Base-by-base conservation (phyloP, 352 stramenopile species). In the Globisporangium alternatum region DNA sequence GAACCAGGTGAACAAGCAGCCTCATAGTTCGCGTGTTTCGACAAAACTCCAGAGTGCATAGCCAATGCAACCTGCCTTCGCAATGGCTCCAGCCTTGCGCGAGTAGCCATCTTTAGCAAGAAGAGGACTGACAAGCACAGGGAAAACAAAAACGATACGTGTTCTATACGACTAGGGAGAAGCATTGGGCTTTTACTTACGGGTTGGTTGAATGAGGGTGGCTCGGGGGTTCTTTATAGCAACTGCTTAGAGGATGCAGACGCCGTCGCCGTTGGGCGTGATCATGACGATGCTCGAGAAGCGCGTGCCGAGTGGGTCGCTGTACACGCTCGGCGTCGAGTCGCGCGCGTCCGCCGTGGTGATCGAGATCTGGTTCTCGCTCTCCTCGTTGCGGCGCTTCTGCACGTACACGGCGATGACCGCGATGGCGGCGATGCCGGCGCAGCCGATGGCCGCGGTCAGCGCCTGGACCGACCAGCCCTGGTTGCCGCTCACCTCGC, bases 251-350 rank as follows among this genome's bases (percentile, higher is more conserved):
- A 93, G 67, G 39, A 93, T 87, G 71, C 83, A 93, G 49, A 93
- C 79, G 35, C 83, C 83, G 65, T 93, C 79, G 25, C 83, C 83
- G 60, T 91, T 90, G 56, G 83, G 83, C 47, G 83, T 91, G 72
- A 93, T 89, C 83, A 93, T 93, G 66, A 93, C 83, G 63, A 93
- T 93, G 64, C 83, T 93, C n/a, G 80, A 90, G 73, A 87, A 93
- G 43, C 83, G 83, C 64, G 83, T 93, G 48, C 76, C 80, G 22
- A 93, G 64, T 25, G 83, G 83, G 60, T 93, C 83, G 64, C 83
- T 85, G 69, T 91, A 91, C 43, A 93, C 81, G 53, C 83, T 93
- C 22, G 65, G 65, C 41, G 75, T 74, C 6, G 80, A 90, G 48
- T 59, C 71, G 35, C 78, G 79, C 31, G 53, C 71, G 41, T 78